A percentile compares a stretch with the other conserved stretches of the same genome.
Conservation (phyloP, 2,329 filamentous ascomycete species). For the Hymenoscyphus scutula region DNA sequence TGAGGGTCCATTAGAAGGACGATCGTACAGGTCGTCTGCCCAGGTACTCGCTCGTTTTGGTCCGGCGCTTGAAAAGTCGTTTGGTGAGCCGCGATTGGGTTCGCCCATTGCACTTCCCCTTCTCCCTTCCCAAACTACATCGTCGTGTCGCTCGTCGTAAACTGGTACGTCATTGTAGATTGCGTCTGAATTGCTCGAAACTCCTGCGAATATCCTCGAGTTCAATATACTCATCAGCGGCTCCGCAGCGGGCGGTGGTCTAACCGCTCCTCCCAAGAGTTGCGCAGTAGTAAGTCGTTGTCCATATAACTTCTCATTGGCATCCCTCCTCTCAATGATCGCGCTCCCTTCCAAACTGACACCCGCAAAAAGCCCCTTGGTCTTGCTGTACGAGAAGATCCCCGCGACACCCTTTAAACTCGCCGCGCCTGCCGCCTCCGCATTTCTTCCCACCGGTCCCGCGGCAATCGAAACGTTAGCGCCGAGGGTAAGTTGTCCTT, state of each 20-base stretch:
- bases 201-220: constrained; percentile 77
- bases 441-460: constrained; percentile 89
- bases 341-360: constrained; percentile 91
- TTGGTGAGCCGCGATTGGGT: constrained; percentile 45
- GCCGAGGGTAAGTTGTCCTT: constrained; percentile 85
- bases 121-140: constrained; percentile 78
- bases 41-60: constrained; percentile 67
- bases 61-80: constrained; percentile 50
- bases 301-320: constrained; percentile 94
- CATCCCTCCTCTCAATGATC: constrained; percentile 91
- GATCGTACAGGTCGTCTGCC: constrained; percentile 74
- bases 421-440: constrained; percentile 91
- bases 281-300: constrained; percentile 76
- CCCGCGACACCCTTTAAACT: constrained; percentile 86
- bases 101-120: constrained; percentile 70
- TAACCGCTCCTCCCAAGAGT: constrained; percentile 74
- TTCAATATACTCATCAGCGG: constrained; percentile 83
- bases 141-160: constrained; percentile 80
- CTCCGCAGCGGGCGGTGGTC: constrained; percentile 76
- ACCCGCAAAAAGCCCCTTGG: constrained; percentile 93
- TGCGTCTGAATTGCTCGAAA: constrained; percentile 50
- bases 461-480: constrained; percentile 96
- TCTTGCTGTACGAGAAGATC: constrained; percentile 97
- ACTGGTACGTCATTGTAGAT: constrained; percentile 95
- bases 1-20: constrained; percentile 39